A percentile compares a stretch with the other conserved stretches of the same genome.
These are phyloP conservation scores for Fomitopsis schrenkii DNA, from an alignment of 1,284 basidiomycete genomes.

Conservation along the genomic window DNA sequence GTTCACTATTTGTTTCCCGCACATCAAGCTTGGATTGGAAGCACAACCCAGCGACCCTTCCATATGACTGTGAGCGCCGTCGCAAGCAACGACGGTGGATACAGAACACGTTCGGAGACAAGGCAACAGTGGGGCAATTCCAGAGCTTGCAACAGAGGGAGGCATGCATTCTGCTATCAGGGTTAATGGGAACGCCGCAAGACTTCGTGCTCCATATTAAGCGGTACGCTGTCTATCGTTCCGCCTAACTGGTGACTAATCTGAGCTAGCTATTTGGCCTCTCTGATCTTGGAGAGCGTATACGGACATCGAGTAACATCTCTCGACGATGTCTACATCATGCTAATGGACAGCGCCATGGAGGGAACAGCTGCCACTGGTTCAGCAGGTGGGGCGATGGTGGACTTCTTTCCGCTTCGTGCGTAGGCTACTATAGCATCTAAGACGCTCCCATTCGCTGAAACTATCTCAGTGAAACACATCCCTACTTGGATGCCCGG, in stretches of 20 bases:
- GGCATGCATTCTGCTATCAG: slow-evolving; percentile 11
- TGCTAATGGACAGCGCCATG: not conserved
- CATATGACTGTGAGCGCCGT: slow-evolving; percentile 15
- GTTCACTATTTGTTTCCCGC: not conserved
- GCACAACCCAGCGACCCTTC: not conserved
- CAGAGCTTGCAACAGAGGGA: slow-evolving; percentile 13
- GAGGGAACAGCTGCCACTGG: not conserved
- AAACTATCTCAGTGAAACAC: not conserved
- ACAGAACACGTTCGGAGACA: slow-evolving; percentile 17
- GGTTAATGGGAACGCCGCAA: slow-evolving; percentile 13
- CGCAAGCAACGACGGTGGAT: slow-evolving; percentile 21
- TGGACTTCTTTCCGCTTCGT: not conserved
- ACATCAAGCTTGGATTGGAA: not conserved
- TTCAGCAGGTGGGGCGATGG: not conserved
- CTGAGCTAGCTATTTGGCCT: not conserved
- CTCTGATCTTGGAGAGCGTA: not conserved
- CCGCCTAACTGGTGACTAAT: not conserved
- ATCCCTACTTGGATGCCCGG: not conserved
- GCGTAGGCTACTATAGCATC: not conserved
- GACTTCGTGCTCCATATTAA: slow-evolving; percentile 13
- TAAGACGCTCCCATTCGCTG: too few relatives aligned
- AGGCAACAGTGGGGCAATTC: slow-evolving; percentile 11
- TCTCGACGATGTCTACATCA: not conserved
- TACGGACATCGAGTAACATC: not conserved
- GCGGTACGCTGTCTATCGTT: slow-evolving; percentile 5